A percentile compares a stretch with the other conserved stretches of the same genome.
These are phyloP conservation scores for Candida pseudoglaebosa DNA, from an alignment of 805 yeast genomes.

Conservation along the genomic window DNA sequence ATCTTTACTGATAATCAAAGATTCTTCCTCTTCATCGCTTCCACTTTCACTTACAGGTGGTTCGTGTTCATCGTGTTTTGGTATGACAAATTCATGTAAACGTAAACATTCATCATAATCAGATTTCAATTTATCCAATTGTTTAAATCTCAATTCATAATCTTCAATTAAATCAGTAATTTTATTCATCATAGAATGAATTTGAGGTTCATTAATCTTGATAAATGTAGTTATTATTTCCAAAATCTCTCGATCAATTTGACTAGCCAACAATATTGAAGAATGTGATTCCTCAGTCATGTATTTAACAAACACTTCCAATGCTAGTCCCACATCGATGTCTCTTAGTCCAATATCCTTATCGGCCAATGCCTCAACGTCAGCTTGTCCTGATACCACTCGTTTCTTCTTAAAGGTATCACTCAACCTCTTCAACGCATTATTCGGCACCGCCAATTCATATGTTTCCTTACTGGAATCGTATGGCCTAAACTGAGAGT, in stretches of 20 bases:
- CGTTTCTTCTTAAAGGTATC: constrained; percentile 1
- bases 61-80: not conserved
- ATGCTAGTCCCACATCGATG: constrained; percentile 4
- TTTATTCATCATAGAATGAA: constrained; percentile 18
- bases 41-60: not conserved
- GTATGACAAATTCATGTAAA: constrained; percentile 27
- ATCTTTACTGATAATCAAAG: not conserved
- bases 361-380: not conserved
- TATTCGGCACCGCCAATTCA: not conserved
- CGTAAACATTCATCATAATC: constrained; percentile 29
- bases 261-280: constrained; percentile 23
- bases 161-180: constrained; percentile 21
- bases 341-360: not conserved
- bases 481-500: constrained; percentile 1
- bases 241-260: constrained; percentile 32
- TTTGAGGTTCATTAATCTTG: constrained; percentile 33
- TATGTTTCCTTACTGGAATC: not conserved
- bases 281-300: constrained; percentile 20
- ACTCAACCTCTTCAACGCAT: constrained; percentile 3
- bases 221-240: constrained; percentile 31
- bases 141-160: constrained; percentile 20
- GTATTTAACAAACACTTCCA: constrained; percentile 14
- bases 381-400: not conserved
- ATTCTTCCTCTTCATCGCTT: constrained; percentile 1
- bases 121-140: constrained; percentile 25